Percentiles rank a stretch among this genome's conserved stretches.
These are phyloP conservation scores for Trichoderma cornu-damae DNA, from an alignment of 2,329 filamentous ascomycete species.

Conservation along the genomic window DNA sequence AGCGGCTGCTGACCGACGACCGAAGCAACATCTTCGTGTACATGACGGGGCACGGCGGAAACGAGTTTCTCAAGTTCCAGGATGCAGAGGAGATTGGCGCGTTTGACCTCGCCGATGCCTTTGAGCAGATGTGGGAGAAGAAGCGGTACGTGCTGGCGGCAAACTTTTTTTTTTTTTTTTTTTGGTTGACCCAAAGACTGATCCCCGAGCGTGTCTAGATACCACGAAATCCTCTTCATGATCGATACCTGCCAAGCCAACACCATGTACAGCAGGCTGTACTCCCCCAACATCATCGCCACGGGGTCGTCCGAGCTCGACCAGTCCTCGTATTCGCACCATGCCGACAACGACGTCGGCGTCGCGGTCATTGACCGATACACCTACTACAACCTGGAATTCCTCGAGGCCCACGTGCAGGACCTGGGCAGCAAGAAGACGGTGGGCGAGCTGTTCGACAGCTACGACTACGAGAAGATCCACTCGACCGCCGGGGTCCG, in stretches of 20 bases:
- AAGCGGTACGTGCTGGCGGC: conserved; percentile 62
- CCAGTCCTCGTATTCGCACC: conserved; percentile 94
- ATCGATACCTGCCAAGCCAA: conserved; percentile 99
- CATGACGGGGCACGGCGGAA: conserved; percentile 97
- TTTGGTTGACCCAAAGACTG: no score
- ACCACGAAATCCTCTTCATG: conserved; percentile 98
- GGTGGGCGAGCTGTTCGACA: conserved; percentile 90
- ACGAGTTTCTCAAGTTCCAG: conserved; percentile 97
- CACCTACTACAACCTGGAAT: conserved; percentile 98
- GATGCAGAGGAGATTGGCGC: conserved; percentile 96
- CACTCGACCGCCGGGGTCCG: conserved; percentile 87
- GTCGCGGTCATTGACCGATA: conserved; percentile 98
- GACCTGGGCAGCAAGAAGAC: conserved; percentile 84
- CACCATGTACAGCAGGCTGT: conserved; percentile 98
- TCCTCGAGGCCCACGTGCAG: conserved; percentile 83
- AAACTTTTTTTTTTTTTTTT: no score
- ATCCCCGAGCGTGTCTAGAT: conserved; percentile 47
- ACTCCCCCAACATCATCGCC: conserved; percentile 95
- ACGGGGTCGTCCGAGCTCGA: conserved; percentile 96
- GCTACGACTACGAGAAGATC: conserved; percentile 90
- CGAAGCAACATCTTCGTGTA: conserved; percentile 96
- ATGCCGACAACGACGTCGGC: conserved; percentile 95
- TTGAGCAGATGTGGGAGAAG: conserved; percentile 99
- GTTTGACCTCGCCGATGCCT: conserved; percentile 92
- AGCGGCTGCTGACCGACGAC: conserved; percentile 88